These are phyloP conservation scores for Nemania sp. DNA, from an alignment of 2,329 filamentous ascomycete genomes.

Conservation along the genomic window DNA sequence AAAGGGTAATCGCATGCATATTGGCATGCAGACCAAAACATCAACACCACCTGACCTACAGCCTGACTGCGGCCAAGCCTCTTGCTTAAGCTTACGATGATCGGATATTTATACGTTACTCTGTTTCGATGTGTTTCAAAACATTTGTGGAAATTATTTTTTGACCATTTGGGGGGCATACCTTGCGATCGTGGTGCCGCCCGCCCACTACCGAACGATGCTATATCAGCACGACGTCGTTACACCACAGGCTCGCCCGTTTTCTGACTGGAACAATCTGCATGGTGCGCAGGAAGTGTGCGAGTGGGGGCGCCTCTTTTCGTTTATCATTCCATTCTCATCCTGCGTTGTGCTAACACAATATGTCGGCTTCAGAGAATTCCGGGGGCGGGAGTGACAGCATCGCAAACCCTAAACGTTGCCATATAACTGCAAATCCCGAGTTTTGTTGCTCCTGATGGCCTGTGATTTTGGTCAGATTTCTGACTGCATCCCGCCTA, in stretches of 20 bases:
- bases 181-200: not conserved
- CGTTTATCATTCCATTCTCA: not conserved
- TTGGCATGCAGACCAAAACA: not conserved
- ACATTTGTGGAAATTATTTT: not conserved
- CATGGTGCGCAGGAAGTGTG: not conserved
- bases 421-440: not conserved
- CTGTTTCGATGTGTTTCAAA: not conserved
- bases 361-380: too few relatives aligned
- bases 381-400: not conserved
- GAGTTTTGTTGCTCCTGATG: not conserved
- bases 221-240: not conserved
- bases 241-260: not conserved
- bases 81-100: too few relatives aligned
- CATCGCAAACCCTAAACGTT: not conserved
- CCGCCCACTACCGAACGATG: constrained; percentile 2
- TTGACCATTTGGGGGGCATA: not conserved
- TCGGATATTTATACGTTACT: too few relatives aligned
- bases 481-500: not conserved
- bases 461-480: not conserved
- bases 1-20: constrained; percentile 8
- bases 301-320: not conserved
- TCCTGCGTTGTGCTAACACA: not conserved
- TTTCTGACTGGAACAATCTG: not conserved
- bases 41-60: not conserved
- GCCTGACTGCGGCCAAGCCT: not conserved